Base-by-base conservation (phyloP, 371 early-diverging fungal species). In the Syncephalastrum racemosum region DNA sequence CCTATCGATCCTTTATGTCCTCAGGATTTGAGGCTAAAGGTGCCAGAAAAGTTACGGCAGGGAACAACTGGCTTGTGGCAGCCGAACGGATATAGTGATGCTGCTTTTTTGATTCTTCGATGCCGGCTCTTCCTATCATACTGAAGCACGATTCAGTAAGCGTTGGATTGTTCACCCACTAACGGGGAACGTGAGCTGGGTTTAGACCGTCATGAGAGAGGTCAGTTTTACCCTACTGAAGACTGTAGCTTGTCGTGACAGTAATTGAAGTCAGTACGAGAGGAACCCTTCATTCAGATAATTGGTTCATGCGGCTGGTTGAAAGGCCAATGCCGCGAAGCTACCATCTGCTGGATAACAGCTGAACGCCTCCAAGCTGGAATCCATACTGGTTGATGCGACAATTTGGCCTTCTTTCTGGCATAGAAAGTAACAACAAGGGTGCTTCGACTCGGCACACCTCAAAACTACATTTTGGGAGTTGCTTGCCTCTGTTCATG, bases 11-110 rank as follows among this genome's bases (percentile, higher is more conserved):
- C 82, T 81, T 77, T 77, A 79, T 67, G 62, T 54, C 56, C 77
- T 75, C 64, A 65, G 67, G 66, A 73, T 71, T 67, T 80, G 62
- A 71, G 74, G 63, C 70, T 71, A 71, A 73, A 81, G 82, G 83
- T 83, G 83, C 66, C 79, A 77, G 82, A 83, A 84, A 83, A 85
- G 82, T 85, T 85, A 84, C 83, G 79, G 82, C 80, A 83, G 84
- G 80, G 83, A 82, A n/a, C 82, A 83, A 83, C 83, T 82, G 82
- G 81, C 81, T 81, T 83, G 83, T 84, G 81, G 82, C 82, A 80
- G 78, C 78, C 78, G 70, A 86, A 79, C 79, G 80, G 72, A 79
- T 78, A n/a, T 78, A 84, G 83, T 79, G 76, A 84, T 80, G 79
- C 79, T 80, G 84, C 87, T 82, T 84, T 84, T 43, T 83, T 82